A percentile compares a stretch with the other conserved stretches of the same genome.
phyloP scores from a whole-genome alignment of 495 filamentous ascomycete species.

The Tetracladium setigerum region DNA sequence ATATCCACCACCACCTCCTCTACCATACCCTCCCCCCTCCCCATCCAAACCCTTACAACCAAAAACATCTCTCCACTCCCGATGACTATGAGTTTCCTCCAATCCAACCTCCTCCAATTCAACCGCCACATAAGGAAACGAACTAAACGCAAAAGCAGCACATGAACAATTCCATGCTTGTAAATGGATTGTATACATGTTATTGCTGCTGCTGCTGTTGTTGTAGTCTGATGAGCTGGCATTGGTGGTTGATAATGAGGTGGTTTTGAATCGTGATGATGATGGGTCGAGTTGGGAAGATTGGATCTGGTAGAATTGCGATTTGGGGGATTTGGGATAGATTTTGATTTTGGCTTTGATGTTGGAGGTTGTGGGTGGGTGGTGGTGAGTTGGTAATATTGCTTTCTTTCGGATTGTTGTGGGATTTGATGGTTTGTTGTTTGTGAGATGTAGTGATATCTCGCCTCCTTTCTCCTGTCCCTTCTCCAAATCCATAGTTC shows the following conservation, averaged over 20 bases:
- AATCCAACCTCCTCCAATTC: too few species aligned
- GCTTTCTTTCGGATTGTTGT: conserved; percentile 6
- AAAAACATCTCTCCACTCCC: too few species aligned
- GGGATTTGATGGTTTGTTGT: not conserved
- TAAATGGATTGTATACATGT: conserved; percentile 60
- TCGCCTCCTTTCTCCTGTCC: not conserved
- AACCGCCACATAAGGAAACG: conserved; percentile 51
- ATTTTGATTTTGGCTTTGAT: too few species aligned
- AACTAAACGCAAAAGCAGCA: conserved; percentile 67
- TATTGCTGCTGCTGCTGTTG: not conserved
- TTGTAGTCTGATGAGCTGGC: too few species aligned
- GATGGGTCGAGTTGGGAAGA: too few species aligned
- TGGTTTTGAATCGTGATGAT: too few species aligned
- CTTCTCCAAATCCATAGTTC: not conserved
- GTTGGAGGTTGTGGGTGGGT: too few species aligned
- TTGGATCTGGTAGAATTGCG: conserved; percentile 1
- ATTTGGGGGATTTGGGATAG: conserved; percentile 14
- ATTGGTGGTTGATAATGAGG: too few species aligned
- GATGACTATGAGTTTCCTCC: too few species aligned
- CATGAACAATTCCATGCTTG: conserved; percentile 86
- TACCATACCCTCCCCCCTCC: conserved; percentile 20
- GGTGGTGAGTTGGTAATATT: conserved; percentile 34
- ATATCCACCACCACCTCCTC: conserved; percentile 4
- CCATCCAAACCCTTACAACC: not conserved
- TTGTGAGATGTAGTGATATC: not conserved